A percentile compares a stretch with the other conserved stretches of the same genome.
Evolutionary conservation across 805 yeast genomes (phyloP).

Genomic region (Metschnikowia reukaufii): DNA sequence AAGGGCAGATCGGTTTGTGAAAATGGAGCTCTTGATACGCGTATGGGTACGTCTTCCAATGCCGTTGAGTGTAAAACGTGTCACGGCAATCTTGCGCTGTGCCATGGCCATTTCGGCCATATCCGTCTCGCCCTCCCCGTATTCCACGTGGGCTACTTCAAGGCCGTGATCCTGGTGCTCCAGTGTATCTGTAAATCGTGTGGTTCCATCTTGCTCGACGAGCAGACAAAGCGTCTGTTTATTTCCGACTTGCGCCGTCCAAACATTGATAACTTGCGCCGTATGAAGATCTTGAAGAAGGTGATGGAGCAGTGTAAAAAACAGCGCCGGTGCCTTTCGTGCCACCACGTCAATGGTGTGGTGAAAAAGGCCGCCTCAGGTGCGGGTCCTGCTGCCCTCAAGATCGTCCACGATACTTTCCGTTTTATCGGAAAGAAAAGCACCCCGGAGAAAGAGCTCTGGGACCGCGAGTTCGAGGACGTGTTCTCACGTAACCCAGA

Average conservation of each 20-base stretch:
- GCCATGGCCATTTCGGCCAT: slow-evolving; percentile 99
- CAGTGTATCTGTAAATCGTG: slow-evolving; percentile 93
- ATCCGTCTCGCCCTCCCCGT: slow-evolving; percentile 91
- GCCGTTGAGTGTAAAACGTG: slow-evolving; percentile 87
- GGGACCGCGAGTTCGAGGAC: slow-evolving; percentile 84
- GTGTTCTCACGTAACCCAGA: slow-evolving; percentile 81
- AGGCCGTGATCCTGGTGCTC: slow-evolving; percentile 80
- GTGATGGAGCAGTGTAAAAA: slow-evolving; percentile 92
- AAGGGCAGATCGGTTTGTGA: slow-evolving; percentile 80
- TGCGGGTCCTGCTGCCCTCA: slow-evolving; percentile 88
- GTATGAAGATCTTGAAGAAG: slow-evolving; percentile 84
- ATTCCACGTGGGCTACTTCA: slow-evolving; percentile 96
- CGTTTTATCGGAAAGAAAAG: slow-evolving; percentile 92
- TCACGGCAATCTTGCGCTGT: slow-evolving; percentile 85
- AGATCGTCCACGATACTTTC: slow-evolving; percentile 93
- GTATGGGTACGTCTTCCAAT: slow-evolving; percentile 93
- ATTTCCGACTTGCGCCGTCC: slow-evolving; percentile 82
- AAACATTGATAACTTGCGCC: slow-evolving; percentile 81
- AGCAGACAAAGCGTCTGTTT: slow-evolving; percentile 65
- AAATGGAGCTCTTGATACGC: slow-evolving; percentile 86
- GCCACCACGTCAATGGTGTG: slow-evolving; percentile 92
- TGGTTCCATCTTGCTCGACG: slow-evolving; percentile 73
- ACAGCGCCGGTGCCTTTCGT: slow-evolving; percentile 84
- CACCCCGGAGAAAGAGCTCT: slow-evolving; percentile 77
- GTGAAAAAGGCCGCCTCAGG: slow-evolving; percentile 95